Evolutionary conservation across 2,329 filamentous ascomycete species (phyloP), one percentile per base, ranked within the genome.

Genomic region (Monosporascus ibericus): DNA sequence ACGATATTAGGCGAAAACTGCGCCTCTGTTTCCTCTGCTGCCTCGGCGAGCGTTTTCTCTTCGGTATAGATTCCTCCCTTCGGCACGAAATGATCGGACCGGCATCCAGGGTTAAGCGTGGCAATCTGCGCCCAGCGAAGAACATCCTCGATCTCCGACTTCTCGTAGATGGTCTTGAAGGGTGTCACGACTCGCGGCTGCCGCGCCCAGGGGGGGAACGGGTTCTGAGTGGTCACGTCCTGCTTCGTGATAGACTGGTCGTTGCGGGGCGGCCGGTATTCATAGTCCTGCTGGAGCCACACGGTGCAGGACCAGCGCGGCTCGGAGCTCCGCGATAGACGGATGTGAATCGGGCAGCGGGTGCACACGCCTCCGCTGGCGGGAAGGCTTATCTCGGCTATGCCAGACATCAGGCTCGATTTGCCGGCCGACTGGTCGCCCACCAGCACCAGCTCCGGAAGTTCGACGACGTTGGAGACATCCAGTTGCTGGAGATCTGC

Each of bases 401-500:
- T 72, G 0, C 70, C 75, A 52, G 75, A 70, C 22, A 47, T 59
- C 9, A 60, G 36, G 36, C 47, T 89, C 0, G 84, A 88, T 64
- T 95, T 95, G 0, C 90, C 90, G 0, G 89, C 86, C 1, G 82
- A 87, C 62, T 95, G 90, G 47, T 95, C 89, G 0, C 90, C 90
- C 0, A 94, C 82, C 0, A 94, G 80, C 5, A 91, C 86, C 9
- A 94, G 82, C 59, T 89, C 88, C 0, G 90, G 89, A 0, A 95
- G 72, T 0, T 80, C 79, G 0, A 88, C 79, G 6, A 82, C 78
- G 18, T 86, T 80, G 40, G 86, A 81, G 1, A 95, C 82, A 0
- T 86, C 87, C 0, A 91, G 75, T 7, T 82, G 75, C 48, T 87
- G 81, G 0, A 95, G 76, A 44, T 86, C 79, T 7, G 79, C 80